Evolutionary conservation across 345 rosid species (phyloP).

Genomic region (Populus deltoides): DNA sequence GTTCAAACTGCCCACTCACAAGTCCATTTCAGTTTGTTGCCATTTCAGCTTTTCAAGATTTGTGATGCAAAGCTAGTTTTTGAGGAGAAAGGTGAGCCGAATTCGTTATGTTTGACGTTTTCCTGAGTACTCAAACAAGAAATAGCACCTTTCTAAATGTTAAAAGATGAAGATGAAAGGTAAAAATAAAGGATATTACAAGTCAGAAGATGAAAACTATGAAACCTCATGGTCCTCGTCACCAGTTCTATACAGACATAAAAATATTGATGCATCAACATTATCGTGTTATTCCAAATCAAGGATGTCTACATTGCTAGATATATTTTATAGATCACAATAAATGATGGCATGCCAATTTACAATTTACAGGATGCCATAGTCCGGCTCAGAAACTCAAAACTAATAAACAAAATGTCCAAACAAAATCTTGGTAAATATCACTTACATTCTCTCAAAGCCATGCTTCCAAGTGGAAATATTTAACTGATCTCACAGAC

Average conservation of each 20-base stretch:
- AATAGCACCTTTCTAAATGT: too few relatives aligned
- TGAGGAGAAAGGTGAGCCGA: neutral
- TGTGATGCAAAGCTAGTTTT: too few relatives aligned
- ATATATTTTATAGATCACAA: neutral
- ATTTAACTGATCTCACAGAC: neutral
- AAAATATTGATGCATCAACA: too few relatives aligned
- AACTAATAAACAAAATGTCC: slow-evolving; percentile 7
- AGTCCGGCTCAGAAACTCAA: neutral
- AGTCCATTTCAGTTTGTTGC: neutral
- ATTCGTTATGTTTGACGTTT: neutral
- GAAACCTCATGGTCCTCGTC: too few relatives aligned
- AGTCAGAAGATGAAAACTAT: too few relatives aligned
- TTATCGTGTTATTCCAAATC: too few relatives aligned
- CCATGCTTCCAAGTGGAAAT: slow-evolving; percentile 6
- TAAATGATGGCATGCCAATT: slow-evolving; percentile 9
- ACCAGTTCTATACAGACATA: too few relatives aligned
- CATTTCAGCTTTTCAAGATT: neutral
- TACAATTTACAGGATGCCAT: slow-evolving; percentile 15
- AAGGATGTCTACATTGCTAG: neutral
- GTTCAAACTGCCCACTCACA: neutral
- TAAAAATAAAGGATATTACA: too few relatives aligned
- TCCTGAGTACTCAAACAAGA: too few relatives aligned
- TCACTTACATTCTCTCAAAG: neutral
- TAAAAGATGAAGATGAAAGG: too few relatives aligned
- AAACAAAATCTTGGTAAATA: too few relatives aligned